A percentile compares a stretch with the other conserved stretches of the same genome.
These are phyloP conservation scores for Myxozyma mucilagina DNA, from an alignment of 805 yeast genomes.

Conservation along the genomic window DNA sequence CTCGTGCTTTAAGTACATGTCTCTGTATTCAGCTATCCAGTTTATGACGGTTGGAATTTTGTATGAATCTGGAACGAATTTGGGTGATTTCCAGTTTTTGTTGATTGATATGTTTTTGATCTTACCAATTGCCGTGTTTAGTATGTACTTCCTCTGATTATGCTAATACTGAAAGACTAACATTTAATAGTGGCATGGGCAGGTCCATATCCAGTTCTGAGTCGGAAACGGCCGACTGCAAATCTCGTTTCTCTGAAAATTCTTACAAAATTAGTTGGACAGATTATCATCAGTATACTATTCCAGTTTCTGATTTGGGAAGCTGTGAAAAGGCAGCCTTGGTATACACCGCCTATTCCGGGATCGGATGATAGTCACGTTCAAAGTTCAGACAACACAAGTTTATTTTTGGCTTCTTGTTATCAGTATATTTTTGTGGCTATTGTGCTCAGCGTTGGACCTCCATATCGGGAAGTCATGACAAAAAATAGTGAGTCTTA, in stretches of 20 bases:
- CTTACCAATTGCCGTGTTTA: constrained; percentile 88
- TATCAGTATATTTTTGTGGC: constrained; percentile 89
- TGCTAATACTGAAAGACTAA: constrained; percentile 35
- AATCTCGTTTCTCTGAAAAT: constrained; percentile 88
- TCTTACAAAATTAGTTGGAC: constrained; percentile 76
- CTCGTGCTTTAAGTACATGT: constrained; percentile 97
- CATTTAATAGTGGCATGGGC: constrained; percentile 79
- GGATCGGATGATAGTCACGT: constrained; percentile 81
- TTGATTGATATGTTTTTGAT: constrained; percentile 90
- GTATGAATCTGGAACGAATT: constrained; percentile 83
- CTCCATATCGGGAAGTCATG: constrained; percentile 85
- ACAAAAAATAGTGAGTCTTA: constrained; percentile 45
- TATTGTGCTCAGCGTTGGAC: constrained; percentile 81
- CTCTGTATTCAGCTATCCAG: constrained; percentile 94
- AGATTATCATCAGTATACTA: constrained; percentile 59
- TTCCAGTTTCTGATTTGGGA: constrained; percentile 75
- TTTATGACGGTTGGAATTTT: constrained; percentile 82
- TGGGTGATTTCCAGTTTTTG: constrained; percentile 95
- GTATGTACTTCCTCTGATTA: constrained; percentile 7
- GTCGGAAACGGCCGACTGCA: constrained; percentile 84
- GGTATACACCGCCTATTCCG: constrained; percentile 57
- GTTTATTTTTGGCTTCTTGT: constrained; percentile 74
- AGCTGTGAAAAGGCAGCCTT: constrained; percentile 54
- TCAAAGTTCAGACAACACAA: constrained; percentile 85
- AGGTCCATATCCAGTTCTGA: constrained; percentile 62